phyloP scores from a whole-genome alignment of 2,329 filamentous ascomycete species.

The Apiospora marii region DNA sequence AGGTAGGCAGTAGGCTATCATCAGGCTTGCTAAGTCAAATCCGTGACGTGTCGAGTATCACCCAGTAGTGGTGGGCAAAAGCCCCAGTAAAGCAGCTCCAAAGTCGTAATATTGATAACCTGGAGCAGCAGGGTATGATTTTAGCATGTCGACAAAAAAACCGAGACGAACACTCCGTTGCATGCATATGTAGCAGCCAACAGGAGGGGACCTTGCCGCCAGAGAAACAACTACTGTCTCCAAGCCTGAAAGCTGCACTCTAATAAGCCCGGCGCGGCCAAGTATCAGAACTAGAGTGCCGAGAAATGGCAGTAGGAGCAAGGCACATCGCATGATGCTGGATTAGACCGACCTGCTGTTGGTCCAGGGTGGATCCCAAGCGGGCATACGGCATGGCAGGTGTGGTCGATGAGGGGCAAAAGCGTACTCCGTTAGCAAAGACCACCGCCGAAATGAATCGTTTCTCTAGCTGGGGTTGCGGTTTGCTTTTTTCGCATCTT shows the following conservation, averaged over 20 bases:
- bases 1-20: conserved; percentile 12
- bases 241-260: conserved; percentile 14
- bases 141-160: conserved; percentile 4
- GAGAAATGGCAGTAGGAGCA: conserved; percentile 1
- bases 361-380: conserved; percentile 4
- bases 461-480: not conserved
- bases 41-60: conserved; percentile 21
- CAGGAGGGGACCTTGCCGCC: conserved; percentile 12
- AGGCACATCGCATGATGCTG: conserved; percentile 18
- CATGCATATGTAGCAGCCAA: conserved; percentile 3
- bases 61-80: conserved; percentile 17
- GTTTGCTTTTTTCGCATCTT: conserved; percentile 3
- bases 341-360: conserved; percentile 6
- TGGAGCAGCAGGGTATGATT: conserved; percentile 19
- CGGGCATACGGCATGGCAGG: conserved; percentile 10
- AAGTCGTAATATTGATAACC: conserved; percentile 17
- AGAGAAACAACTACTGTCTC: conserved; percentile 19
- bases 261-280: conserved; percentile 13
- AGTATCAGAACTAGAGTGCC: conserved; percentile 12
- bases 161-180: conserved; percentile 1
- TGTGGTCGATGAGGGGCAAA: conserved; percentile 7
- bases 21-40: conserved; percentile 9
- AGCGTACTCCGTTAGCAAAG: conserved; percentile 12
- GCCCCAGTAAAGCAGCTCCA: not conserved
- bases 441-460: conserved; percentile 11